phyloP scores from a whole-genome alignment of 2,329 filamentous ascomycete species.

The Talaromyces marneffei region DNA sequence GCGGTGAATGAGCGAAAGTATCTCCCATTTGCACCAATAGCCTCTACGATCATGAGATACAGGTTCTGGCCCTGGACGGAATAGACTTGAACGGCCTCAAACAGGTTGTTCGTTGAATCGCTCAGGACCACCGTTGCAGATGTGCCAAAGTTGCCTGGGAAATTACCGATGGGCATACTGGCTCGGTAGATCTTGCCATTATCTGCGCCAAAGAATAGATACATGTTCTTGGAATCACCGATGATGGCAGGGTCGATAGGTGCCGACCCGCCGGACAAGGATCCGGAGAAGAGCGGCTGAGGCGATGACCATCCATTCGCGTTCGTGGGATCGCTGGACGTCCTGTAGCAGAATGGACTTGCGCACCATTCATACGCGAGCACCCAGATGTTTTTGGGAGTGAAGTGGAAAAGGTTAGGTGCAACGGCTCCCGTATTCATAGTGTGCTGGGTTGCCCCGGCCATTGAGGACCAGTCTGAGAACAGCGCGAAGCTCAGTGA shows the following conservation, averaged over 20 bases:
- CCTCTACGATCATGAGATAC: conserved; percentile 65
- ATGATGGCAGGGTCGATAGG: conserved; percentile 61
- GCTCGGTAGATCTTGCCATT: conserved; percentile 62
- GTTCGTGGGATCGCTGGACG: conserved; percentile 53
- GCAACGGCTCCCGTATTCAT: conserved; percentile 50
- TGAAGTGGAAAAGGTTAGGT: conserved; percentile 59
- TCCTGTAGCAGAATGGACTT: conserved; percentile 55
- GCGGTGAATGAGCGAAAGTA: conserved; percentile 65
- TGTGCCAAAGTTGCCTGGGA: conserved; percentile 56
- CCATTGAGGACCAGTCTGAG: conserved; percentile 49
- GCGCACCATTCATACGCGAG: conserved; percentile 61
- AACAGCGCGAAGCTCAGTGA: conserved; percentile 56
- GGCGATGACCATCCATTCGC: conserved; percentile 52
- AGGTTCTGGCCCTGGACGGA: conserved; percentile 49
- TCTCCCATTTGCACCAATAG: conserved; percentile 51
- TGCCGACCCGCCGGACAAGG: conserved; percentile 42
- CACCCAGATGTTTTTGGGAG: conserved; percentile 57
- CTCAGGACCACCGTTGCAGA: conserved; percentile 46
- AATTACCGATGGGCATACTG: conserved; percentile 57
- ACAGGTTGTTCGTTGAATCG: conserved; percentile 53
- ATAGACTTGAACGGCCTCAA: conserved; percentile 64
- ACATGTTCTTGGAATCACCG: conserved; percentile 57
- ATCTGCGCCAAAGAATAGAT: conserved; percentile 63
- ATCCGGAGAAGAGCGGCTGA: conserved; percentile 53
- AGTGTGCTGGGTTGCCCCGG: conserved; percentile 46